These are phyloP conservation scores for Chytridium lagenaria DNA, from an alignment of 371 early-diverging fungal species.

Conservation along the genomic window DNA sequence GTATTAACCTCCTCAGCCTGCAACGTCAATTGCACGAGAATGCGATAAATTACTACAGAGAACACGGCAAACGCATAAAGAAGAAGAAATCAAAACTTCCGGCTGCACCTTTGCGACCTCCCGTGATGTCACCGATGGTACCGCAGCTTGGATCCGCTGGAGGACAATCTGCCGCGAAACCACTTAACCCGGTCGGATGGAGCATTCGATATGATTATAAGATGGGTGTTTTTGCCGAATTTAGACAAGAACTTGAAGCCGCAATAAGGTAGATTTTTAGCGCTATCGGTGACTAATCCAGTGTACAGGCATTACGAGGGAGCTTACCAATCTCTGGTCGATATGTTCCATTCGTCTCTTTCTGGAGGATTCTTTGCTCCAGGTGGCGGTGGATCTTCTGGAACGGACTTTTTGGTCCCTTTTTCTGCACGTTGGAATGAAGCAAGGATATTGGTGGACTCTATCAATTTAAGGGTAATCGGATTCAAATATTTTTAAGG, in stretches of 20 bases:
- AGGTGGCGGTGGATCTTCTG: slow-evolving; percentile 26
- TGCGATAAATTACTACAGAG: slow-evolving; percentile 73
- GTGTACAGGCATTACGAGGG: slow-evolving; percentile 69
- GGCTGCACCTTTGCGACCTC: slow-evolving; percentile 47
- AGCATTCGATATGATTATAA: slow-evolving; percentile 83
- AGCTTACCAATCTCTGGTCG: slow-evolving; percentile 68
- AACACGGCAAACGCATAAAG: slow-evolving; percentile 72
- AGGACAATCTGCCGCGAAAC: slow-evolving; percentile 19
- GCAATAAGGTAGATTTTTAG: slow-evolving; percentile 62
- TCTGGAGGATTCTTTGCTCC: slow-evolving; percentile 25
- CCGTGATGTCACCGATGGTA: slow-evolving; percentile 29
- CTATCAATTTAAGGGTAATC: slow-evolving; percentile 73
- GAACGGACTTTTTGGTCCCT: slow-evolving; percentile 35
- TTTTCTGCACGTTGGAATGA: slow-evolving; percentile 49
- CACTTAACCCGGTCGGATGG: slow-evolving; percentile 68
- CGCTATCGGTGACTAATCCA: background rate
- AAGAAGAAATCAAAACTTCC: slow-evolving; percentile 72
- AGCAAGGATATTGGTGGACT: slow-evolving; percentile 58
- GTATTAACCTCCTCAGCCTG: slow-evolving; percentile 55
- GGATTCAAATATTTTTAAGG: background rate
- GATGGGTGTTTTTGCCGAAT: slow-evolving; percentile 75
- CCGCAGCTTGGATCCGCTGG: background rate
- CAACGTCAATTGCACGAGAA: slow-evolving; percentile 72
- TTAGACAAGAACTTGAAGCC: slow-evolving; percentile 77
- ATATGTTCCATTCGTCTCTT: slow-evolving; percentile 58